A percentile compares a stretch with the other conserved stretches of the same genome.
Conservation (phyloP, 1,284 basidiomycete genomes). For the Neonothopanus nambi region DNA sequence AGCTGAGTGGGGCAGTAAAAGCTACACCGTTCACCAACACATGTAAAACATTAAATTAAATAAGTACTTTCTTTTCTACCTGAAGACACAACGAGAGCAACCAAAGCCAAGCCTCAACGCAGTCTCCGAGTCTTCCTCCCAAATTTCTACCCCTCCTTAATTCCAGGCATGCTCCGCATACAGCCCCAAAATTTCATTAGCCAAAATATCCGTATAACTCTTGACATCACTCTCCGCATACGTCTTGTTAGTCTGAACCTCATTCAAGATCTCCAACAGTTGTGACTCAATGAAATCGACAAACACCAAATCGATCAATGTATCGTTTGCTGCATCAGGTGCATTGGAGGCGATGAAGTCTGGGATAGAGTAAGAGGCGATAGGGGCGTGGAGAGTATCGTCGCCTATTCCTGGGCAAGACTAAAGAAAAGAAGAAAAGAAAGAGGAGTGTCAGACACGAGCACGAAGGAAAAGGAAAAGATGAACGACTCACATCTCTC, state of each 20-base stretch:
- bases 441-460: background rate
- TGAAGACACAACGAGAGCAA: no score
- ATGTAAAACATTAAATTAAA: no score
- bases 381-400: slow-evolving; percentile 58
- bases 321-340: slow-evolving; percentile 49
- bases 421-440: slow-evolving; percentile 30
- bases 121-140: no score
- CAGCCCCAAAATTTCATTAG: slow-evolving; percentile 54
- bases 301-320: slow-evolving; percentile 69
- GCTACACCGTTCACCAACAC: no score
- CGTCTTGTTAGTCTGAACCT: slow-evolving; percentile 43
- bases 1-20: no score
- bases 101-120: no score
- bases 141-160: no score
- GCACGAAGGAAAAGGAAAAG: background rate
- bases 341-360: slow-evolving; percentile 57
- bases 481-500: slow-evolving; percentile 49
- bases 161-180: slow-evolving; percentile 68
- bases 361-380: slow-evolving; percentile 55
- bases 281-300: slow-evolving; percentile 61
- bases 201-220: slow-evolving; percentile 50
- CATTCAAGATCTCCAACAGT: slow-evolving; percentile 56
- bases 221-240: slow-evolving; percentile 54
- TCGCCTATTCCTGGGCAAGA: slow-evolving; percentile 73
- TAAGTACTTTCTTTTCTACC: no score